Base-by-base conservation (phyloP, 805 yeast species). In the Debaryomyces prosopidis region DNA sequence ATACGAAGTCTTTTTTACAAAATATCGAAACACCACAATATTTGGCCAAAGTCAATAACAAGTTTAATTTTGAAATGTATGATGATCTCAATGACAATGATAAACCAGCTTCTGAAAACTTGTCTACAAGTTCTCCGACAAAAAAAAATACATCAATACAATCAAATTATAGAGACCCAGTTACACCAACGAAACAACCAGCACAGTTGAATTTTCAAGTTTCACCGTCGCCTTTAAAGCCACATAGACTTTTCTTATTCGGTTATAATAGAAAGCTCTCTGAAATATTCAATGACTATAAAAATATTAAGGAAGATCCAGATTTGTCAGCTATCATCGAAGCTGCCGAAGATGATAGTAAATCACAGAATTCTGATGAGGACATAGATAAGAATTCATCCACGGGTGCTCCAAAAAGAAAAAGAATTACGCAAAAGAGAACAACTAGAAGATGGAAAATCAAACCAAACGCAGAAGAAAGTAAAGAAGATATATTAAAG, bases 381-480 rank as follows among this genome's bases (percentile, higher is more conserved):
- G 42, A 11, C 20, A 39, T 32, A 2, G 46, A 48, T 12, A 55
- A 53, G 19, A 58, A 49, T 6, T 32, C 26, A 8, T 50, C 50
- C 7, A 45, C 42, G 6, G 41, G 50, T 10, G 57, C 48, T 1
- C 42, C 28, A 19, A 47, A 37, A 17, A 68, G 64, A 48, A 66
- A 59, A 49, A 60, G 60, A 32, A 70, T 67, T 46, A 79, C 83
- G 0, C 79, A 75, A 36, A 80, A 80, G 60, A 60, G 84, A 53
- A 71, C 77, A 1, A 79, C 84, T 1, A 63, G 80, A 43, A 65
- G 81, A 41, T 72, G 75, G 62, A 78, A 76, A 47, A 66, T 80
- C 47, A 75, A 69, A 48, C 79, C 83, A 0, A 52, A 62, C 15
- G 48, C 45, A 3, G 60, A 51, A 3, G 51, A 54, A 0, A 48